phyloP scores from a whole-genome alignment of 345 rosid genomes.

The Pistacia integerrima region DNA sequence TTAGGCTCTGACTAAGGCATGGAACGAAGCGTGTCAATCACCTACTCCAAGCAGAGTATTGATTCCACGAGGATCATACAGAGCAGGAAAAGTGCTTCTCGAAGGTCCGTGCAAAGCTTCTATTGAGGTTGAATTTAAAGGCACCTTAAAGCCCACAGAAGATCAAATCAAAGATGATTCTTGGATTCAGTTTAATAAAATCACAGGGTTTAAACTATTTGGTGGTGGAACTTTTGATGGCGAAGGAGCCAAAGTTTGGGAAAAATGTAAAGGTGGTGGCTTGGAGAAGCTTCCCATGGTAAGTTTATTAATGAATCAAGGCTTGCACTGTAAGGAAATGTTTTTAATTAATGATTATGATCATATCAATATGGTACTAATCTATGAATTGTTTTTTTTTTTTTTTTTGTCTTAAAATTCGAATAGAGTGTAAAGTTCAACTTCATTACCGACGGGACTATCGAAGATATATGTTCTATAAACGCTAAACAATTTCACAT shows the following conservation, averaged over 20 bases:
- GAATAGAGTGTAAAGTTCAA: conserved; percentile 53
- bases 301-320: conserved; percentile 14
- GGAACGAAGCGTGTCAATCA: conserved; percentile 52
- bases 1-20: conserved; percentile 25
- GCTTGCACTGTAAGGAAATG: neutral
- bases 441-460: conserved; percentile 29
- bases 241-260: conserved; percentile 51
- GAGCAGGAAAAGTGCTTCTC: conserved; percentile 26
- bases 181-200: conserved; percentile 48
- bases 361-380: too few relatives aligned
- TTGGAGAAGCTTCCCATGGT: conserved; percentile 50
- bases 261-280: conserved; percentile 22
- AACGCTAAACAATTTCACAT: conserved; percentile 61
- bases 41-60: conserved; percentile 31
- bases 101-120: conserved; percentile 57
- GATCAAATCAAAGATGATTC: conserved; percentile 32
- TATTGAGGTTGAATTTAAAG: conserved; percentile 34
- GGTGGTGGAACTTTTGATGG: conserved; percentile 73
- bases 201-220: conserved; percentile 38
- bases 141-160: conserved; percentile 43
- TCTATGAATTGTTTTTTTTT: neutral
- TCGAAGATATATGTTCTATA: conserved; percentile 34
- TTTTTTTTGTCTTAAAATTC: neutral
- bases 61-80: conserved; percentile 48
- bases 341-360: too few relatives aligned